Evolutionary conservation across 176 grass and related monocot genomes (phyloP).

Genomic region (Chloris gayana): DNA sequence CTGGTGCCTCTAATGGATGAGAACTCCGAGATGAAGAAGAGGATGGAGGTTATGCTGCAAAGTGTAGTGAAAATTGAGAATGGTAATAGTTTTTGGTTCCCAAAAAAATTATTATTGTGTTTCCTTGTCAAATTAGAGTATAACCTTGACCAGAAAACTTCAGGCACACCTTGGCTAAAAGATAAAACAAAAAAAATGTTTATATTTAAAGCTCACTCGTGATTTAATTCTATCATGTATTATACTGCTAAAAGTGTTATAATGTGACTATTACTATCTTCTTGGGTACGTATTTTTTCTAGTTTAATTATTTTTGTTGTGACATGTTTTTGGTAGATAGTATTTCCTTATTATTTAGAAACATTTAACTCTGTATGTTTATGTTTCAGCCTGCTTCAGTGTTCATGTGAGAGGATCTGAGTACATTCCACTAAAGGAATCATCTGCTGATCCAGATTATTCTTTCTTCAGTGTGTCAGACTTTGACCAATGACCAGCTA

Average conservation of each 20-base stretch:
- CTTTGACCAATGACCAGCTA: slow-evolving; percentile 45
- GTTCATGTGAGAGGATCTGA: slow-evolving; percentile 97
- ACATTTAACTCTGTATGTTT: too few species aligned
- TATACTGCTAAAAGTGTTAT: slow-evolving; percentile 1
- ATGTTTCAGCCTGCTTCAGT: slow-evolving; percentile 81
- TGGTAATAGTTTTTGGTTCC: slow-evolving; percentile 58
- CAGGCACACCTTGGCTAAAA: neutral
- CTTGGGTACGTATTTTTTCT: slow-evolving; percentile 1
- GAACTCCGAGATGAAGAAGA: slow-evolving; percentile 97
- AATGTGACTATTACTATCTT: neutral
- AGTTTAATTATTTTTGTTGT: neutral
- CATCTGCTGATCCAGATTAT: slow-evolving; percentile 65
- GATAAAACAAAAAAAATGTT: neutral
- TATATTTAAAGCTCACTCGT: slow-evolving; percentile 15
- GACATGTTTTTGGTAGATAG: too few species aligned
- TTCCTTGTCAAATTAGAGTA: neutral
- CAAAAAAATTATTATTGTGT: slow-evolving; percentile 28
- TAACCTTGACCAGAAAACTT: slow-evolving; percentile 28
- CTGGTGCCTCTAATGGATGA: slow-evolving; percentile 99
- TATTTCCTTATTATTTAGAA: too few species aligned
- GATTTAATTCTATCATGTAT: slow-evolving; percentile 27
- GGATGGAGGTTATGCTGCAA: slow-evolving; percentile 97
- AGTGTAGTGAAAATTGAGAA: slow-evolving; percentile 98
- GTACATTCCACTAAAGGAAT: slow-evolving; percentile 81
- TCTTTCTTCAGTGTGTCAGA: slow-evolving; percentile 57